Evolutionary conservation across 2,329 filamentous ascomycete genomes (phyloP), one percentile per base, ranked within the genome.

Genomic region (Lecanicillium sp.): DNA sequence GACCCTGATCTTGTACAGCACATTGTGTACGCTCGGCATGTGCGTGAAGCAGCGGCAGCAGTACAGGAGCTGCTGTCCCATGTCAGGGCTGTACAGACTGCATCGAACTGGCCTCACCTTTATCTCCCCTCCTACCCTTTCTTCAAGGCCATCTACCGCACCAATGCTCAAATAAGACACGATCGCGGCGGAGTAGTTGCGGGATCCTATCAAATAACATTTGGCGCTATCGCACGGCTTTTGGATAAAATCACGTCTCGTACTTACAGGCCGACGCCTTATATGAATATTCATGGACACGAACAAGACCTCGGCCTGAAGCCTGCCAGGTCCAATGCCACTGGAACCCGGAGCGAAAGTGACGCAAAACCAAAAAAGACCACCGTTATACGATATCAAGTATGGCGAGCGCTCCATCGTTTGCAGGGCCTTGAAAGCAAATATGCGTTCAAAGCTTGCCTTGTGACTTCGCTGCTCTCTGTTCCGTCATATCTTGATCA

Each of bases 151-250:
- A 40, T 76, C 2, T 65, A 73, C 45, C 60, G 73, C 25, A 68
- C 69, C 5, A 78, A 77, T 48, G 62, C 67, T 3, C 72, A 76
- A 45, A 73, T 78, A 4, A 62, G 73, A 22, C 75, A 78, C 45
- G 75, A 79, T 48, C 62, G 73, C 43, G 74, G 75, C 14, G 73
- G 73, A 17, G 62, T 75, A 15, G 75, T 73, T 4, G 73, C 72
- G 5, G 70, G 70, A 51, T 57, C 60, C 47, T 70, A 70, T 43
- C 63, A 66, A 30, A 56, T 55, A 35, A 70, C 65, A 9, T 69
- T 70, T 44, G 53, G 48, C 12, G 63, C 67, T 33, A 70, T 70
- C 33, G 57, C 57, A 2, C 54, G 51, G 6, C 51, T 67, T n/a
- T 58, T 70, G 22, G 57, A 65, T n/a, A 58, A 55, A 31, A 66